Evolutionary conservation across 1,284 basidiomycete genomes (phyloP), one percentile per base, ranked within the genome.

Genomic region (Tranzscheliella williamsii): DNA sequence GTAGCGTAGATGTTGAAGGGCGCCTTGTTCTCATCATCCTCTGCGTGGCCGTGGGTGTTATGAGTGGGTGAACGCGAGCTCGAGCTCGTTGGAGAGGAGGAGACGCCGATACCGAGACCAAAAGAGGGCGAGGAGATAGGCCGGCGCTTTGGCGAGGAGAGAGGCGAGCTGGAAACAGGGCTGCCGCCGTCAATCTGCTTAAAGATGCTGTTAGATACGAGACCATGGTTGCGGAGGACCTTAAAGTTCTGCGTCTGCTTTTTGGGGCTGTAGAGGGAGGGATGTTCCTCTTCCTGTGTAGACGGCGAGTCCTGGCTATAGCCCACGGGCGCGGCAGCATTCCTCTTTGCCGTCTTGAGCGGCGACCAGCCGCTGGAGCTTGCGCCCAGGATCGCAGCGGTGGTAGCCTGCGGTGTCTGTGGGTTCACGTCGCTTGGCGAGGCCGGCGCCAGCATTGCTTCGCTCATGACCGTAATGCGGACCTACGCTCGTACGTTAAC

Each of bases 141-240:
- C 22, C 29, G 51, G 45, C 49, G 49, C 2, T 42, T 26, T 8
- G 51, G 23, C 2, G 58, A 48, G 18, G 21, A 37, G 18, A 44
- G 24, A 11, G 55, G 53, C 5, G 58, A 56, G 41, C 42, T 41
- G 24, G 51, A 26, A 32, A 40, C 35, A 2, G 49, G 42, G 24
- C 51, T 51, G 5, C 35, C 53, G 20, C 54, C 50, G 20, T 57
- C 61, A 39, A 47, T 32, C 21, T 57, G 46, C 32, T 67, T 61
- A 24, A 73, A 73, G 47, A 71, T 65, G 60, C 67, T 70, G 38
- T 73, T 73, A 41, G 58, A 65, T 18, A 73, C 72, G 20, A 72
- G 57, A 4, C 61, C 66, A 29, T 72, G 69, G n/a, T 36, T 49
- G 23, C 67, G 61, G 31, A 73, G 61, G 16, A 48, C 36, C 29